Conservation (phyloP, 2,329 filamentous ascomycete species). For the Mariannaea elegans region DNA sequence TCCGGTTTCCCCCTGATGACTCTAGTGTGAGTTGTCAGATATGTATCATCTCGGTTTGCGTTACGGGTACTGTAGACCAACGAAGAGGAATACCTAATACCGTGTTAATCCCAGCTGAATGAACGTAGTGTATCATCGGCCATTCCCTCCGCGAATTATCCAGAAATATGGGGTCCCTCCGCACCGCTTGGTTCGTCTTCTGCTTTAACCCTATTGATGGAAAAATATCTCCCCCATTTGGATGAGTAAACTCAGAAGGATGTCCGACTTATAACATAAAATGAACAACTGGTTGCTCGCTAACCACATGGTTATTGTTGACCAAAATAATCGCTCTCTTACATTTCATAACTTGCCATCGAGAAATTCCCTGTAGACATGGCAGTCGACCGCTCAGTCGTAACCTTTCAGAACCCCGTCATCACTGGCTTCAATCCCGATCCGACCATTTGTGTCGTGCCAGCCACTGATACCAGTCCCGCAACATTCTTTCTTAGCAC, state of each 20-base stretch:
- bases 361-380: constrained; percentile 5
- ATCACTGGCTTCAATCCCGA: constrained; percentile 70
- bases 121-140: no score
- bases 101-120: no score
- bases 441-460: constrained; percentile 57
- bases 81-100: no score
- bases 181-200: background rate
- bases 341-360: background rate
- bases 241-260: background rate
- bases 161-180: background rate
- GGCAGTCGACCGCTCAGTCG: background rate
- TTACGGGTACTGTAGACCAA: no score
- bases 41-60: no score
- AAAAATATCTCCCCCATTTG: background rate
- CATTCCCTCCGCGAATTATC: no score
- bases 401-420: constrained; percentile 59
- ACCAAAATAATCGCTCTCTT: background rate
- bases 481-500: constrained; percentile 65
- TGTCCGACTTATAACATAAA: background rate
- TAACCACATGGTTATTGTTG: no score
- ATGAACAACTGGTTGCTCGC: background rate
- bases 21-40: no score
- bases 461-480: constrained; percentile 39
- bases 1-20: no score
- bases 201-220: background rate